Evolutionary conservation across 805 yeast species (phyloP), one percentile per base, ranked within the genome.

Genomic region (Hanseniaspora thailandica): DNA sequence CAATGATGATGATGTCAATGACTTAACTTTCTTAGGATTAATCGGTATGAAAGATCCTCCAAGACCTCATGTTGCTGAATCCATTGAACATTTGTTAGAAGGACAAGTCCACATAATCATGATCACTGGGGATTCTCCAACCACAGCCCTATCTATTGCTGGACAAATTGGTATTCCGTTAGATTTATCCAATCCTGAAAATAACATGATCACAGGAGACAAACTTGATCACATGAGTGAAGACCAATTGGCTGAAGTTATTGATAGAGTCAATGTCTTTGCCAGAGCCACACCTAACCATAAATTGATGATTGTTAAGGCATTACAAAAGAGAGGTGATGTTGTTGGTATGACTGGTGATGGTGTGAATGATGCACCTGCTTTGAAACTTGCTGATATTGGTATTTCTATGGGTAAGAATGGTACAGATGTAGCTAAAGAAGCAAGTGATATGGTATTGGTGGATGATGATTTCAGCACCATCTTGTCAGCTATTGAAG

Each of bases 321-420:
- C 96, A 0, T 73, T 89, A 58, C 95, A 89, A 66, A 77, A 78
- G 65, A 77, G 95, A 64, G 96, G 96, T 49, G 95, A 90, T 66
- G 81, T 90, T 57, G 97, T 90, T 50, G 98, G 97, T 23, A 89
- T 90, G 96, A 89, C 97, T n/a, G 98, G 98, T 60, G 97, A 89
- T 69, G 97, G 97, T 69, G 96, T 90, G 13, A 89, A 89, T 66
- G 97, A 89, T 72, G 97, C 97, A 0, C 97, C 97, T n/a, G 97
- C 97, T 5, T 75, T 90, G 61, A 89, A 90, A 65, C 74, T 89
- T 60, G 97, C 97, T 2, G 96, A 89, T 69, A 89, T 89, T 60
- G 97, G 97, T 62, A 86, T 90, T 60, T 82, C 95, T 13, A 88
- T 89, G 93, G 93, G 88, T 56, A 79, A 78, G 60, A 82, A 84